Evolutionary conservation across 1,139 yeast species (phyloP), one percentile per base, ranked within the genome.

Genomic region (Yamadazyma aaseri): DNA sequence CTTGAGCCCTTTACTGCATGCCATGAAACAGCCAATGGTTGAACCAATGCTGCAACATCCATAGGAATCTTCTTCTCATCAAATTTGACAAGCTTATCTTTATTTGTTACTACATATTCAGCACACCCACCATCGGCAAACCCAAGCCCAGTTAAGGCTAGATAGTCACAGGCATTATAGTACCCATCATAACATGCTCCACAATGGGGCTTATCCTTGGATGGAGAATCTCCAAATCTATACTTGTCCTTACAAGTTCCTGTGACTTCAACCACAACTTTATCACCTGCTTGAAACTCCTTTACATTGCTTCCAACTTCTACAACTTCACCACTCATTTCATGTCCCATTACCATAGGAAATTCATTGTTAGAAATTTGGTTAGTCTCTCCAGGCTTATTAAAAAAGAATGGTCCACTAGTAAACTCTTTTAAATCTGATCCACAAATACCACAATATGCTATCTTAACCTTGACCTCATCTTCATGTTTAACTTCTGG

Each of bases 391-490:
- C 53, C 52, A n/a, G 47, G 53, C 9, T 45, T 31, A 18, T 43
- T 43, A 34, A 75, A 74, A 47, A 76, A 76, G 34, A 71, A 69
- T 3, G 81, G 79, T 40, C 67, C 71, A 20, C 77, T 80, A 35
- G 55, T 50, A 30, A 63, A 56, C 25, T 73, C 63, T 50, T 73
- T 80, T 40, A 73, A 52, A 47, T 77, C 83, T 9, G 79, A 65
- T 20, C 82, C 84, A 58, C 87, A 80, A 40, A 80, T 65, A 21
- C 86, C 85, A 52, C 85, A 75, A 35, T 65, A 65, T 34, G 62
- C 56, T 46, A 51, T 66, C 52, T 73, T 58, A 44, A 76, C 53
- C 14, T 69, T 75, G 20, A 77, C 71, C 47, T 69, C 75, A 50
- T 1, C 66, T 1, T 70, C 65, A 26, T 62, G 60, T 2, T 46